Percentiles rank a stretch among this genome's conserved stretches.
These are phyloP conservation scores for Trichoderma hamatum DNA, from an alignment of 2,329 filamentous ascomycete genomes.

Conservation along the genomic window DNA sequence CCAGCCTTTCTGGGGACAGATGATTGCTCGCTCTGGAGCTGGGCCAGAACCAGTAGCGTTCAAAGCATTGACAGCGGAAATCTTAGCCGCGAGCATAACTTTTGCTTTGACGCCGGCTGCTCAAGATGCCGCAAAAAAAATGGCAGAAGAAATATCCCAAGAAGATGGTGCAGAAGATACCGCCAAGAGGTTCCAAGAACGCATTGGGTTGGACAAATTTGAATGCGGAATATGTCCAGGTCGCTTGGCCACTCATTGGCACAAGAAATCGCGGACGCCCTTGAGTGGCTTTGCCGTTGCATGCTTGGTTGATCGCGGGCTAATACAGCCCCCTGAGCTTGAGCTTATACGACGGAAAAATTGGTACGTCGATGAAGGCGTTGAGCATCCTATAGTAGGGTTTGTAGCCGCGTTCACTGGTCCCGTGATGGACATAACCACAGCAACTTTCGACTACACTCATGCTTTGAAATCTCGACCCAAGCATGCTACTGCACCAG, in stretches of 20 bases:
- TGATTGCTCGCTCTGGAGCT: conserved; percentile 63
- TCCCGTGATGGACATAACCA: conserved; percentile 66
- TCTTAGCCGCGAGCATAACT: conserved; percentile 55
- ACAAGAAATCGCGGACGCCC: conserved; percentile 60
- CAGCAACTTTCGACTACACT: conserved; percentile 44
- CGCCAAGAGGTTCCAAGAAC: conserved; percentile 57
- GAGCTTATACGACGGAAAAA: conserved; percentile 53
- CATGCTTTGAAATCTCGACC: conserved; percentile 28
- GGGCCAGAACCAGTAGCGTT: conserved; percentile 61
- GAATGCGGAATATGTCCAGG: conserved; percentile 62
- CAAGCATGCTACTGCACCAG: neutral
- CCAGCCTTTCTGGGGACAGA: conserved; percentile 68
- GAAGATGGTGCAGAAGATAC: conserved; percentile 59
- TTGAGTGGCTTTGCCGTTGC: conserved; percentile 65
- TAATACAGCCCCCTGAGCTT: conserved; percentile 59
- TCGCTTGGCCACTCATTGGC: conserved; percentile 62
- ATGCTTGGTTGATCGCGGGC: conserved; percentile 57
- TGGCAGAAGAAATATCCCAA: conserved; percentile 55
- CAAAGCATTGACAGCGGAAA: conserved; percentile 60
- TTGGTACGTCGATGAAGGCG: conserved; percentile 67
- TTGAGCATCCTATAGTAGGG: conserved; percentile 65
- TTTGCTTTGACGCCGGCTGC: conserved; percentile 56
- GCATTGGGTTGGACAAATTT: conserved; percentile 56
- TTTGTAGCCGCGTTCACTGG: conserved; percentile 67
- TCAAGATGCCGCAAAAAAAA: conserved; percentile 41